Evolutionary conservation across 495 filamentous ascomycete species (phyloP).

Genomic region (Glutinoglossum americanum): DNA sequence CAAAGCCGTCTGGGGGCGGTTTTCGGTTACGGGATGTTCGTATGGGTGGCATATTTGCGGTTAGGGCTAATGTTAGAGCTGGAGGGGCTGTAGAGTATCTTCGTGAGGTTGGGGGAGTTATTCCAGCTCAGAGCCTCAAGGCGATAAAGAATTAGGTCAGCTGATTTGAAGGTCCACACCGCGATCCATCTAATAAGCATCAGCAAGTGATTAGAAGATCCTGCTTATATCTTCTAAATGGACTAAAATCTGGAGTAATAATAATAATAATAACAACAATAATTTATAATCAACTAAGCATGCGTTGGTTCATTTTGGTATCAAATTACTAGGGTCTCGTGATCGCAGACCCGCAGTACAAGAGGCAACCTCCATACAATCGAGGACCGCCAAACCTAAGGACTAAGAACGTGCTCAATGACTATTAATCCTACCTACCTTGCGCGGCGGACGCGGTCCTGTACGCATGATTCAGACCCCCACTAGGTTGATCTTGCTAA

Average conservation of each 20-base stretch:
- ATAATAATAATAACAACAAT: no score
- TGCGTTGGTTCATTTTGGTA: no score
- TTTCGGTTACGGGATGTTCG: constrained; percentile 60
- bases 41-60: constrained; percentile 54
- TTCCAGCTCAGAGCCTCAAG: neutral
- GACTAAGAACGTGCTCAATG: constrained; percentile 20
- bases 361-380: neutral
- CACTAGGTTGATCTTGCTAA: constrained; percentile 7
- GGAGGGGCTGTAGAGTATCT: constrained; percentile 4
- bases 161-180: neutral
- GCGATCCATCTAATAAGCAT: no score
- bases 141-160: neutral
- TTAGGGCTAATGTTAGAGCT: neutral
- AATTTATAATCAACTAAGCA: no score
- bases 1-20: constrained; percentile 84
- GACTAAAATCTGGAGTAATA: no score
- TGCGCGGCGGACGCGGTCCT: constrained; percentile 70
- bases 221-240: no score
- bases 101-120: neutral
- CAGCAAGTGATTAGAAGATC: no score
- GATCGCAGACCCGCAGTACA: neutral
- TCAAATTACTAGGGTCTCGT: no score
- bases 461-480: constrained; percentile 31
- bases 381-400: neutral
- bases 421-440: constrained; percentile 85